Base-by-base conservation (phyloP, 2,329 filamentous ascomycete genomes). In the Escovopsis weberi region DNA sequence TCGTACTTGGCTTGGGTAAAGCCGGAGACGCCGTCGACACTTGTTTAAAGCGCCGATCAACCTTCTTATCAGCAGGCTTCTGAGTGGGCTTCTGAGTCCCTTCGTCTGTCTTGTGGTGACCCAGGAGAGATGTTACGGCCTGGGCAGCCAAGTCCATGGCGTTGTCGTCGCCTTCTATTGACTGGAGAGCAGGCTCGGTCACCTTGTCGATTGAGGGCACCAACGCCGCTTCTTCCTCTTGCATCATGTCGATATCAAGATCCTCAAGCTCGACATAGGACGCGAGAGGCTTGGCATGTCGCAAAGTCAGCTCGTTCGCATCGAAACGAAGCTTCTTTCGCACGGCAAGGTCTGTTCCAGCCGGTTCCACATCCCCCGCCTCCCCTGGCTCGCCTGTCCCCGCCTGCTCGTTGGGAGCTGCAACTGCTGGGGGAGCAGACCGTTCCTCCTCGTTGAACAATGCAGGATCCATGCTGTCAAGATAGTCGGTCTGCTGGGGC, bases 221-320 rank as follows among this genome's bases (percentile, higher is more conserved):
- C 62, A 11, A 58, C 48, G 7, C 28, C 28, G 28, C 28, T 33
- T 67, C 63, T 10, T 68, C 58, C 12, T 65, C 66, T 30, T 72
- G 68, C 4, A 66, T 62, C 7, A 59, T 57, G 19, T 63, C 62
- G 8, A 54, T 43, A 6, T 64, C 61, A 33, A 48, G 33, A 37
- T 73, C 65, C 28, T 69, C 69, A 1, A 61, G 53, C 39, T 74
- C 70, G 3, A 67, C 57, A 42, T 75, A 76, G 1, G 71, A 73
- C 28, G 63, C 49, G 49, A 57, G 65, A 6, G 72, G 72, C 48
- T 67, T 72, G 8, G 72, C 69, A 46, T 74, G 70, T 19, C 72
- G 64, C 18, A 75, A 58, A 10, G 60, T 56, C 19, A 70, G 70
- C 30, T 69, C 60, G 15, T 74, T 66, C 2, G 64, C 61, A 38